Evolutionary conservation across 805 yeast genomes (phyloP), one percentile per base, ranked within the genome.

Genomic region (Candida morakotiae): DNA sequence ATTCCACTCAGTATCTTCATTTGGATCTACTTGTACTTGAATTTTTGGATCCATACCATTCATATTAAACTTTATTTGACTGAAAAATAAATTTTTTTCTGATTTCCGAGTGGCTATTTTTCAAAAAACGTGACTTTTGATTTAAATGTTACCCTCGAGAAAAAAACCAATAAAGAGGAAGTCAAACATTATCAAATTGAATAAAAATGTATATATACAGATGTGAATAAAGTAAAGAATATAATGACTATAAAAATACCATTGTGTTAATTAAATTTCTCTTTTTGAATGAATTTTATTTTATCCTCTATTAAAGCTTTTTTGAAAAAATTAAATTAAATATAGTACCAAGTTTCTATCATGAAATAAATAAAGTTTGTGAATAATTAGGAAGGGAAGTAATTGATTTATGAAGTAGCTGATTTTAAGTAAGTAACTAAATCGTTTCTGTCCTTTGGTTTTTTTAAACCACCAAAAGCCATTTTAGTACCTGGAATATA

Each of bases 391-490:
- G 9, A 27, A 8, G 9, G 9, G 18, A 27, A 18, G 13, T 16
- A n/a, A 28, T 5, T 24, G 34, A n/a, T 18, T 21, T 30, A 14
- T 25, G 39, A 62, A 54, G 72, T 66, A 43, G 73, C 72, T 24
- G 45, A 41, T 35, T 54, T 66, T 60, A 91, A 77, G 84, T 87
- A 91, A 57, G 98, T 79, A 60, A 91, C 72, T 68, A 93, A 75
- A 69, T 93, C 98, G 75, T 87, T 86, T 83, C 98, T 87, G 79
- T 93, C 98, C 83, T 88, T 91, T 51, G 88, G 83, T 81, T 93
- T 93, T 89, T 93, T 93, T 72, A 93, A 81, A 76, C 98, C 98
- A 75, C 96, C 98, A 60, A 91, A 93, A 51, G 98, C 98, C 98
- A 93, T 93, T 85, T 93, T 93, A 77, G 98, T 93, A 71, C 98